These are phyloP conservation scores for Perilla frutescens DNA, from an alignment of 257 asterid genomes.

Conservation along the genomic window DNA sequence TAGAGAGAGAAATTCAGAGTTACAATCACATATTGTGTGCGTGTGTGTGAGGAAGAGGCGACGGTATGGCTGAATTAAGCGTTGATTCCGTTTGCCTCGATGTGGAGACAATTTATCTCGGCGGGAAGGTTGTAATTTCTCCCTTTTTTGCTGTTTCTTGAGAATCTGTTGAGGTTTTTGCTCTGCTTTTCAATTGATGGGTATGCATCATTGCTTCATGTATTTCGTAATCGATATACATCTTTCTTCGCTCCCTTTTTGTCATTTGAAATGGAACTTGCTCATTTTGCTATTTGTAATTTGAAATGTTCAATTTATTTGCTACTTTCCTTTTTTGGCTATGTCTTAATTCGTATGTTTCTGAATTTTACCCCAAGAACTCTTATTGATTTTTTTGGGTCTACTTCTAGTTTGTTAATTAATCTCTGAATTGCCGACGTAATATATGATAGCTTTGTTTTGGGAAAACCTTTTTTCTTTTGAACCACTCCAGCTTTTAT, in stretches of 20 bases:
- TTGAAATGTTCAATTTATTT: not conserved
- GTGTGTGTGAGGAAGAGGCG: conserved; percentile 37
- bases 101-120: conserved; percentile 59
- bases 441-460: not conserved
- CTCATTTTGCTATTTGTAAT: conserved; percentile 13
- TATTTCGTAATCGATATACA: not conserved
- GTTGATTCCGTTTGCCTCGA: conserved; percentile 56
- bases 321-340: not conserved
- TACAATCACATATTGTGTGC: conserved; percentile 16
- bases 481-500: conserved; percentile 9
- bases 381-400: conserved; percentile 12
- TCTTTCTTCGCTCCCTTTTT: not conserved
- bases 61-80: conserved; percentile 50
- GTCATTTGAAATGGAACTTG: conserved; percentile 1
- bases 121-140: conserved; percentile 47
- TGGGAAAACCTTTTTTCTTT: conserved; percentile 3
- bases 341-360: conserved; percentile 5
- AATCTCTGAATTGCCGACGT: not conserved
- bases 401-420: conserved; percentile 20
- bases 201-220: conserved; percentile 22
- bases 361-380: not conserved
- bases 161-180: not conserved
- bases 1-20: conserved; percentile 34
- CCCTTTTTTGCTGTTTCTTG: not conserved
- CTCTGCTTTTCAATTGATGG: conserved; percentile 18